phyloP scores from a whole-genome alignment of 352 stramenopile genomes.

The Saprolegnia parasitica region DNA sequence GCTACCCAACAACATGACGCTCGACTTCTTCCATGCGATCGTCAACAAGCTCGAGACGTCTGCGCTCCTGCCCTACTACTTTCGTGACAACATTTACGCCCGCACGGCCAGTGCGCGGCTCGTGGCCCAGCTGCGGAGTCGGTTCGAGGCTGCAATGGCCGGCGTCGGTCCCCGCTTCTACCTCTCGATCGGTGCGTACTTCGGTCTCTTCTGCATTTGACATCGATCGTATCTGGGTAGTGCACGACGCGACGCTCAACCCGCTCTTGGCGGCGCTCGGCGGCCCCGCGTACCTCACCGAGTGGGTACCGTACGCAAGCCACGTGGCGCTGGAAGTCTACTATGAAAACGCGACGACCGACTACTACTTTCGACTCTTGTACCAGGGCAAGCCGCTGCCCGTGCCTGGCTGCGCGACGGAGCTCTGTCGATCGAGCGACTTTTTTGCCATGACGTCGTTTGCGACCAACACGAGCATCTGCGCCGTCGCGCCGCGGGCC shows the following conservation, averaged over 20 bases:
- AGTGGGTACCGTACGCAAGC: conserved; percentile 27
- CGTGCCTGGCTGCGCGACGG: not conserved
- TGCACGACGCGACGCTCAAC: conserved; percentile 23
- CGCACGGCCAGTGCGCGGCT: conserved; percentile 1
- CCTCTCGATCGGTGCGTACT: conserved; percentile 14
- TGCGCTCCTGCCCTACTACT: conserved; percentile 19
- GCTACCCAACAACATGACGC: conserved; percentile 14
- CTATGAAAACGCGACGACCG: not conserved
- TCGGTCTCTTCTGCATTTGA: not conserved
- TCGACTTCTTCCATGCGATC: conserved; percentile 17
- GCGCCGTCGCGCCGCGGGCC: not conserved
- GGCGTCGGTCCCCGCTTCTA: not conserved
- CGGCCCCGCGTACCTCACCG: conserved; percentile 10
- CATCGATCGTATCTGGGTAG: not conserved
- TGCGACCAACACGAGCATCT: conserved; percentile 9
- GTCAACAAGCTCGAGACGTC: conserved; percentile 8
- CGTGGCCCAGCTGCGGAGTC: not conserved
- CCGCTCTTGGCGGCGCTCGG: conserved; percentile 22
- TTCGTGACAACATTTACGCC: conserved; percentile 4
- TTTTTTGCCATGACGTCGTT: conserved; percentile 1
- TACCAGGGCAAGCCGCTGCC: conserved; percentile 26
- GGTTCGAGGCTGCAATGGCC: not conserved
- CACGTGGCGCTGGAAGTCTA: conserved; percentile 25
- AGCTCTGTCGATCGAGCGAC: not conserved
- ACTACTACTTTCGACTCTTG: conserved; percentile 13